Percentiles rank a stretch among this genome's conserved stretches.
These are phyloP conservation scores for Chenopodium album DNA, from an alignment of 148 eudicot species.

Conservation along the genomic window DNA sequence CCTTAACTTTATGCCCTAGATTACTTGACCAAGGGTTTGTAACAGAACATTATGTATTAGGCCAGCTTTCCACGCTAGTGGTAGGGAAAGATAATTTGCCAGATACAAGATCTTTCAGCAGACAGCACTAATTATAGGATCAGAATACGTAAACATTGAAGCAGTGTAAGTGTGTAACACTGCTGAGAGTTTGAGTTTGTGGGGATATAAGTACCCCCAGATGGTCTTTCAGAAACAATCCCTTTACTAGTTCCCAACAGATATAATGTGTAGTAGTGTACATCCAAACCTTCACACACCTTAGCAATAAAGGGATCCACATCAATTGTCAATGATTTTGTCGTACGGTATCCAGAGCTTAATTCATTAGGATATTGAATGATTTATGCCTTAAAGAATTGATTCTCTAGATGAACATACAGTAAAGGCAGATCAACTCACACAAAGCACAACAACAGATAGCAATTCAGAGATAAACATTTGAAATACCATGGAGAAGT, in stretches of 20 bases:
- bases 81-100: not conserved
- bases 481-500: not conserved
- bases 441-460: not conserved
- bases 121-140: not conserved
- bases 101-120: not conserved
- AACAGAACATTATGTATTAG: not conserved
- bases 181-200: too few relatives aligned
- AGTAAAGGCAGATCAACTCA: not conserved
- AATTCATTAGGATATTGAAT: not conserved
- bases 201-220: too few relatives aligned
- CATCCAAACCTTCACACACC: not conserved
- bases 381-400: not conserved
- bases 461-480: not conserved
- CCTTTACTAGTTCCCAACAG: not conserved
- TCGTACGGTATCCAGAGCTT: not conserved
- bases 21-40: not conserved
- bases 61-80: not conserved
- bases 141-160: not conserved
- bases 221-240: not conserved
- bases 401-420: not conserved
- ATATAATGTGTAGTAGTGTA: too few relatives aligned
- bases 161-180: not conserved
- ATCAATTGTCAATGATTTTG: not conserved
- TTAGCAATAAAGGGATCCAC: not conserved
- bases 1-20: not conserved